Evolutionary conservation across 2,329 filamentous ascomycete genomes (phyloP).

Genomic region (Penicillium carneum): DNA sequence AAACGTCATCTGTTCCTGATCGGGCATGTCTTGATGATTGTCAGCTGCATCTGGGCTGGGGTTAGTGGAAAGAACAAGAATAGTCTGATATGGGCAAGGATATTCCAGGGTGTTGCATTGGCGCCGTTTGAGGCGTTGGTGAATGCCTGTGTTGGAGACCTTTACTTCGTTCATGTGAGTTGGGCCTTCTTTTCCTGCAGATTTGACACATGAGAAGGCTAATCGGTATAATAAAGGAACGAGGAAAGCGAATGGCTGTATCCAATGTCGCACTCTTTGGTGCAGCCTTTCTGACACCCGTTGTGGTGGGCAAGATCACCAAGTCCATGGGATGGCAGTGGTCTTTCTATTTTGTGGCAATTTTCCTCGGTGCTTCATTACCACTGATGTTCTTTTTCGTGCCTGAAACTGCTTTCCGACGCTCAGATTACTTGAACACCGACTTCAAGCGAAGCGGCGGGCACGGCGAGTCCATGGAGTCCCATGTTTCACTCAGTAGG

Average conservation of each 20-base stretch:
- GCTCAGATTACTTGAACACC: conserved; percentile 72
- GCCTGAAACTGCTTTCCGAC: conserved; percentile 81
- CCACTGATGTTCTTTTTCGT: conserved; percentile 78
- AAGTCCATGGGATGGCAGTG: conserved; percentile 78
- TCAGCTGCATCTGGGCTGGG: conserved; percentile 80
- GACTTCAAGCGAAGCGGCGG: conserved; percentile 62
- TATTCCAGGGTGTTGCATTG: conserved; percentile 84
- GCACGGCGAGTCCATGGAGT: conserved; percentile 26
- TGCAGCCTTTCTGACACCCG: conserved; percentile 78
- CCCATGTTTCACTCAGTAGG: conserved; percentile 15
- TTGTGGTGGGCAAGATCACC: conserved; percentile 89
- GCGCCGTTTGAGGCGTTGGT: conserved; percentile 90
- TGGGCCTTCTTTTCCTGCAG: not conserved
- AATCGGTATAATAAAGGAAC: conserved; percentile 58
- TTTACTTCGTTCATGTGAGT: conserved; percentile 85
- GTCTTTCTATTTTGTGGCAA: conserved; percentile 87
- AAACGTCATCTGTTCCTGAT: conserved; percentile 87
- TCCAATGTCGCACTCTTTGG: conserved; percentile 74
- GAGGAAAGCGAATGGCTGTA: conserved; percentile 86
- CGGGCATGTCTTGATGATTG: conserved; percentile 75
- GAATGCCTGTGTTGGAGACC: conserved; percentile 85
- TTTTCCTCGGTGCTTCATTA: conserved; percentile 76
- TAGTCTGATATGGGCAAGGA: conserved; percentile 76
- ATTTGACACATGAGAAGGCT: not conserved
- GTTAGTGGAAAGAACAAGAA: conserved; percentile 71